Base-by-base conservation (phyloP, 2,329 filamentous ascomycete species). In the Fusarium foetens region DNA sequence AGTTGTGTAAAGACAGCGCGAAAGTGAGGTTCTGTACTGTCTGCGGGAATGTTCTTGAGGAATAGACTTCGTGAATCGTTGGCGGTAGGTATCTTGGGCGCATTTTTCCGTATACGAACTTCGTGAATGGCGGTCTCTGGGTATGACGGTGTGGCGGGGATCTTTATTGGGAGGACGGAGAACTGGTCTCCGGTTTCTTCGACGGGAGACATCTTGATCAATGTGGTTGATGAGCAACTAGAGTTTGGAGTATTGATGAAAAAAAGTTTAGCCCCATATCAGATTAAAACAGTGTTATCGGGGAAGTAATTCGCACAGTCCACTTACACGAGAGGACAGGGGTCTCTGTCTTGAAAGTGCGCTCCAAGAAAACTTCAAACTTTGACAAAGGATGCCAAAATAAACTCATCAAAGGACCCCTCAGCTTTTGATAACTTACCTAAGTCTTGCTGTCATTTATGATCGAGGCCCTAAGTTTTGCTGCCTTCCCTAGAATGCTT, bases 41-140 rank as follows among this genome's bases (percentile, higher is more conserved):
- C 95, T 70, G 92, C 86, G 11, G 96, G 96, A 2, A 97, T 84
- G 77, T 99, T 98, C 71, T 95, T 93, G n/a, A 97, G 80, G 82
- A 97, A 99, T 23, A 99, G 87, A 68, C 93, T 94, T 75, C 95
- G 91, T 21, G 89, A 84, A 75, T 95, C 92, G 80, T 93, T 88
- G 60, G 88, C 86, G 12, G 92, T 92, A 19, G 93, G 90, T 43
- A 93, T 87, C 82, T 92, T 94, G 68, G 95, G 94, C 49, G 91
- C 87, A 82, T 98, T 95, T 61, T 90, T 90, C 73, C 94, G 93
- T 61, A 98, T 83, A 83, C 97, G 97, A 77, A 98, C 85, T 82
- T 95, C 94, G 83, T 98, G 96, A 54, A 89, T 89, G 64, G 90
- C 87, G 46, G 87, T 81, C 45, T 86, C 82, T 29, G 90, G 88